Conservation (phyloP, 1,284 basidiomycete species). For the Ustilago crameri region DNA sequence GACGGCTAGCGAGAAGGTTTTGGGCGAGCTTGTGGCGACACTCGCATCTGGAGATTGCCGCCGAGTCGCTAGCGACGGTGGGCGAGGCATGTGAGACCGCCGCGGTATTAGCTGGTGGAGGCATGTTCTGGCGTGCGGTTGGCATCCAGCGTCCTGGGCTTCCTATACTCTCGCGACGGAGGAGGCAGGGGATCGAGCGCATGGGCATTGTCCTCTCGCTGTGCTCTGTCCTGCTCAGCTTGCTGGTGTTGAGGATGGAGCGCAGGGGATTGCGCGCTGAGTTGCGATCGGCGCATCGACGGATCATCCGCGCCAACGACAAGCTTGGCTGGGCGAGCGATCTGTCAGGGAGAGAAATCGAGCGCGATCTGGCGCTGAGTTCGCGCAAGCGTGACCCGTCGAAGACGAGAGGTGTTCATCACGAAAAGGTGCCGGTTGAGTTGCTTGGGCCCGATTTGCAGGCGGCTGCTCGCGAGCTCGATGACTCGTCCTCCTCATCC, state of each 20-base stretch:
- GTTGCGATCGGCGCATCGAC: constrained; percentile 30
- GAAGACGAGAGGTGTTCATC: background rate
- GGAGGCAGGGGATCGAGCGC: constrained; percentile 52
- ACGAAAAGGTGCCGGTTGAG: constrained; percentile 3
- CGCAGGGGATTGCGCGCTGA: constrained; percentile 20
- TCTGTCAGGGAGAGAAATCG: constrained; percentile 23
- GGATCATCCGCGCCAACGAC: constrained; percentile 45
- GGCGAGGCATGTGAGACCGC: constrained; percentile 57
- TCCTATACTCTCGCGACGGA: constrained; percentile 35
- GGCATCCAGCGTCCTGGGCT: constrained; percentile 39
- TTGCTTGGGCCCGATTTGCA: constrained; percentile 27
- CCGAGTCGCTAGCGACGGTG: constrained; percentile 24
- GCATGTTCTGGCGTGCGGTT: constrained; percentile 56
- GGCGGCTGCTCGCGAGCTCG: constrained; percentile 21
- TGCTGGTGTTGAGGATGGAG: constrained; percentile 25
- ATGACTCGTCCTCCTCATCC: constrained; percentile 15
- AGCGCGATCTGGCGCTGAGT: constrained; percentile 21
- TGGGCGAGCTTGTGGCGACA: constrained; percentile 9
- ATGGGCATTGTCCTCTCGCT: constrained; percentile 53
- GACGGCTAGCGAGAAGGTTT: constrained; percentile 1
- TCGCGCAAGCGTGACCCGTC: constrained; percentile 31
- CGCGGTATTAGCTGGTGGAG: constrained; percentile 47
- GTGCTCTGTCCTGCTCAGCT: constrained; percentile 33
- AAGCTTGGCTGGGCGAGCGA: constrained; percentile 41
- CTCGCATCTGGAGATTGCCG: constrained; percentile 10